Evolutionary conservation across 176 grass and related monocot genomes (phyloP).

Genomic region (Neostapfia colusana): DNA sequence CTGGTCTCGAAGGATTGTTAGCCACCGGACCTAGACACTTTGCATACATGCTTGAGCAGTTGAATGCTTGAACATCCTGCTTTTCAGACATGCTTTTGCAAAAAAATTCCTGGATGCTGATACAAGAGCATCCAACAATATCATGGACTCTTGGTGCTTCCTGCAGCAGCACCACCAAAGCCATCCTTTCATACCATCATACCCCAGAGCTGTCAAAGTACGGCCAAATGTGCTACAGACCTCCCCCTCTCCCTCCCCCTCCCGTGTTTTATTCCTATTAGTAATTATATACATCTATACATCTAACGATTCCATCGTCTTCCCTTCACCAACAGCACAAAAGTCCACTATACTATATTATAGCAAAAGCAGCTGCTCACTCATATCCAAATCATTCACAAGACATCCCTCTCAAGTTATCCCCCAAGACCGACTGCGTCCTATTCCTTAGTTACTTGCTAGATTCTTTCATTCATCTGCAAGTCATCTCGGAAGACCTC

Average conservation of each 20-base stretch:
- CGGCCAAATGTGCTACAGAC: slow-evolving; percentile 44
- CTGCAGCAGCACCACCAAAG: slow-evolving; percentile 54
- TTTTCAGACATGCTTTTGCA: slow-evolving; percentile 20
- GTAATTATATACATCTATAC: too few species aligned
- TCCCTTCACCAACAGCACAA: slow-evolving; percentile 11
- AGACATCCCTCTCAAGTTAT: slow-evolving; percentile 45
- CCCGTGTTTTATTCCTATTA: slow-evolving; percentile 21
- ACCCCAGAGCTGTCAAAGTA: slow-evolving; percentile 51
- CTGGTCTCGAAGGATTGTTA: slow-evolving; percentile 36
- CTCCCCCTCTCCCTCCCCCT: slow-evolving; percentile 18
- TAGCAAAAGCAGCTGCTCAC: slow-evolving; percentile 31
- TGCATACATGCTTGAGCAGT: slow-evolving; percentile 27
- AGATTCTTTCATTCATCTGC: slow-evolving; percentile 69
- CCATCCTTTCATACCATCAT: slow-evolving; percentile 50
- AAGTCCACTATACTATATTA: slow-evolving; percentile 48
- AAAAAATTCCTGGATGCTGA: slow-evolving; percentile 33
- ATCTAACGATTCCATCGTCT: slow-evolving; percentile 36
- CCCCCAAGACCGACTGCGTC: slow-evolving; percentile 5
- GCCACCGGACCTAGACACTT: not conserved
- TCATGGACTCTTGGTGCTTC: slow-evolving; percentile 53
- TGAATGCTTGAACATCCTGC: not conserved
- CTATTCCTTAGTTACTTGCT: slow-evolving; percentile 31
- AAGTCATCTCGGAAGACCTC: slow-evolving; percentile 33
- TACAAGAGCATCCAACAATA: slow-evolving; percentile 44
- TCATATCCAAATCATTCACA: slow-evolving; percentile 59